phyloP scores from a whole-genome alignment of 495 filamentous ascomycete species.

The Chaetomidium leptoderma region DNA sequence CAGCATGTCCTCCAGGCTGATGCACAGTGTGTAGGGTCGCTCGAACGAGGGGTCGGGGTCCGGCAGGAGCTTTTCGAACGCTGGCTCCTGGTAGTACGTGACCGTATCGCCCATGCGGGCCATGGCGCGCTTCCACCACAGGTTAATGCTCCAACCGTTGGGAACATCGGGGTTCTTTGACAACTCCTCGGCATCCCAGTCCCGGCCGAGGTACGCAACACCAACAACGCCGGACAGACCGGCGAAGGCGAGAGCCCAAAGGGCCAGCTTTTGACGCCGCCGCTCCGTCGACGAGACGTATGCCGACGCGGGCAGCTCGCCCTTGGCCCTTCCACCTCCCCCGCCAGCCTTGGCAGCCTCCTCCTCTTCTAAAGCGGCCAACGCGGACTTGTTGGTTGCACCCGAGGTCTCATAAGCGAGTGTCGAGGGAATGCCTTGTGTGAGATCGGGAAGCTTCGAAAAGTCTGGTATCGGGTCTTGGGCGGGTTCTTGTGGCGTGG shows the following conservation, averaged over 20 bases:
- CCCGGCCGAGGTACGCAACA: conserved; percentile 66
- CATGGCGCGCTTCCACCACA: conserved; percentile 73
- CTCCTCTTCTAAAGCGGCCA: conserved; percentile 59
- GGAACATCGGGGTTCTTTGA: conserved; percentile 64
- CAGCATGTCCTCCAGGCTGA: conserved; percentile 89
- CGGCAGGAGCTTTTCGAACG: conserved; percentile 89
- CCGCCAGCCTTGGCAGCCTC: conserved; percentile 45
- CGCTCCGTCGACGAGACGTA: conserved; percentile 90
- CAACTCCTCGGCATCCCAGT: conserved; percentile 74
- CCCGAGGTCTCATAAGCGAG: conserved; percentile 64
- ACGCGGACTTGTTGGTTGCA: conserved; percentile 42
- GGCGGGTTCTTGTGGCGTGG: conserved; percentile 19
- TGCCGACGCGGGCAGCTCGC: conserved; percentile 71
- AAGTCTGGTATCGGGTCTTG: conserved; percentile 39
- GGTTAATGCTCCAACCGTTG: conserved; percentile 53
- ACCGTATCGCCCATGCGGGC: conserved; percentile 69
- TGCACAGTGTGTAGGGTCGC: conserved; percentile 86
- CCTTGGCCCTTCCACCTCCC: conserved; percentile 44
- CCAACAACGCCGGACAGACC: conserved; percentile 35
- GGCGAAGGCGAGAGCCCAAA: conserved; percentile 49
- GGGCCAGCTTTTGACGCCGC: conserved; percentile 64
- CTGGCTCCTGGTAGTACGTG: conserved; percentile 92
- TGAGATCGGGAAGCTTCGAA: conserved; percentile 75
- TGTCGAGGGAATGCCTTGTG: conserved; percentile 86
- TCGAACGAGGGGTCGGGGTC: conserved; percentile 76